phyloP scores from a whole-genome alignment of 352 stramenopile species.

The Phytophthora foliorum region DNA sequence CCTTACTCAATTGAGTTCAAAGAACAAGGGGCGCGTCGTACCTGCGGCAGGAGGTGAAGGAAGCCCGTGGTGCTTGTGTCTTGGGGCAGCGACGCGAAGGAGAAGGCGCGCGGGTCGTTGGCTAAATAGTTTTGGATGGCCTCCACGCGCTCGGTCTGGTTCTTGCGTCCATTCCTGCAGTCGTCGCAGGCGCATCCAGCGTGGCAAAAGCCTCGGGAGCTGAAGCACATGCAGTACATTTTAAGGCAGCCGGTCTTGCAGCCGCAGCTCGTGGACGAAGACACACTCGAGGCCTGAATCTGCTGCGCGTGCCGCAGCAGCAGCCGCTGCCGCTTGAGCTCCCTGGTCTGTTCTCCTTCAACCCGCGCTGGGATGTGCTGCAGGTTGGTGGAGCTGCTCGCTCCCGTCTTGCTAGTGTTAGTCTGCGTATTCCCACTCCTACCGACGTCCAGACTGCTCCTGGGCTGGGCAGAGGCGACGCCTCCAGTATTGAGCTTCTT shows the following conservation, averaged over 20 bases:
- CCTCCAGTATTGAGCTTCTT: constrained; percentile 38
- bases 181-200: constrained; percentile 71
- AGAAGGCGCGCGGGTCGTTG: constrained; percentile 83
- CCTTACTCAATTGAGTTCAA: not conserved
- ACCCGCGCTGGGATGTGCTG: constrained; percentile 24
- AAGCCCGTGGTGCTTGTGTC: constrained; percentile 52
- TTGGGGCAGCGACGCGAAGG: constrained; percentile 54
- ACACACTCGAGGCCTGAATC: constrained; percentile 78
- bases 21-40: constrained; percentile 13
- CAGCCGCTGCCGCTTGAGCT: constrained; percentile 57
- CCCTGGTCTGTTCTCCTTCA: constrained; percentile 40
- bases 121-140: constrained; percentile 82
- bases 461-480: constrained; percentile 5
- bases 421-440: constrained; percentile 5
- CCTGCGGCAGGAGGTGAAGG: constrained; percentile 75
- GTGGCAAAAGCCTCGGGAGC: constrained; percentile 84
- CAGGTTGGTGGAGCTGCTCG: constrained; percentile 19
- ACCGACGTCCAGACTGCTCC: constrained; percentile 27
- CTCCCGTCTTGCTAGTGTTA: constrained; percentile 8
- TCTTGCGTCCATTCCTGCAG: constrained; percentile 74
- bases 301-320: constrained; percentile 69
- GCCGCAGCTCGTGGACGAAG: constrained; percentile 79
- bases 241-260: constrained; percentile 90
- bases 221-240: constrained; percentile 91
- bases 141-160: constrained; percentile 72